phyloP scores from a whole-genome alignment of 23 red algal genomes.

The Cyanidium caldarium region DNA sequence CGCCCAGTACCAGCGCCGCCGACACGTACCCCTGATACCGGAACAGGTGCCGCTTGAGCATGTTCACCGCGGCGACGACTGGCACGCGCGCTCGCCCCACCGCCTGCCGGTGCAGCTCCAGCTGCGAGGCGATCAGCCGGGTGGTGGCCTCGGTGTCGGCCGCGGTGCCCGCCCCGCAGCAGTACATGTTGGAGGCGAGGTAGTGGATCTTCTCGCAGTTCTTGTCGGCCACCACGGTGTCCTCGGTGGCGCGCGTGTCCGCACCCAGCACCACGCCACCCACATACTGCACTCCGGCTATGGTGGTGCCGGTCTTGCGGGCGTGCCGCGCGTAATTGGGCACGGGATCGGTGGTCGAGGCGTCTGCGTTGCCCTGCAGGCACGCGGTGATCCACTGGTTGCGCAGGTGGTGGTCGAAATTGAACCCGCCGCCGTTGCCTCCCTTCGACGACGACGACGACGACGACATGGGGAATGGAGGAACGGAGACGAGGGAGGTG shows the following conservation, averaged over 20 bases:
- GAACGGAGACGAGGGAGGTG: too few relatives aligned
- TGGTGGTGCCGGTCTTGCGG: conserved; percentile 92
- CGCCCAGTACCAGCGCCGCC: conserved; percentile 85
- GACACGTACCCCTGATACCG: conserved; percentile 89
- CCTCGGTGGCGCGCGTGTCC: conserved; percentile 87
- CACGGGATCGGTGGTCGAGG: neutral
- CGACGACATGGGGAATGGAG: too few relatives aligned
- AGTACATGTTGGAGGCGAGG: conserved; percentile 95
- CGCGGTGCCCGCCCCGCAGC: conserved; percentile 91
- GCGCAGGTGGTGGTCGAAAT: neutral
- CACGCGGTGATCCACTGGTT: neutral
- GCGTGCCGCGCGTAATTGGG: conserved; percentile 35
- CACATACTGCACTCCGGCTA: conserved; percentile 67
- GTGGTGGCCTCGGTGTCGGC: conserved; percentile 95
- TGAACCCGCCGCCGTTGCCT: neutral
- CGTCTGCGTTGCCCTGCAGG: neutral
- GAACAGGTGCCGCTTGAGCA: conserved; percentile 91
- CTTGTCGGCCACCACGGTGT: conserved; percentile 79
- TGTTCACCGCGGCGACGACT: conserved; percentile 61
- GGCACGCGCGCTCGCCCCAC: conserved; percentile 44
- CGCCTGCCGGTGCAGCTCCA: conserved; percentile 67
- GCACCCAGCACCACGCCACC: conserved; percentile 90
- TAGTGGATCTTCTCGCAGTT: conserved; percentile 99
- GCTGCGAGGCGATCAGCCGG: conserved; percentile 56
- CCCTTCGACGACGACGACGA: too few relatives aligned